phyloP scores from a whole-genome alignment of 345 rosid genomes.

The Hypericum androsaemum region DNA sequence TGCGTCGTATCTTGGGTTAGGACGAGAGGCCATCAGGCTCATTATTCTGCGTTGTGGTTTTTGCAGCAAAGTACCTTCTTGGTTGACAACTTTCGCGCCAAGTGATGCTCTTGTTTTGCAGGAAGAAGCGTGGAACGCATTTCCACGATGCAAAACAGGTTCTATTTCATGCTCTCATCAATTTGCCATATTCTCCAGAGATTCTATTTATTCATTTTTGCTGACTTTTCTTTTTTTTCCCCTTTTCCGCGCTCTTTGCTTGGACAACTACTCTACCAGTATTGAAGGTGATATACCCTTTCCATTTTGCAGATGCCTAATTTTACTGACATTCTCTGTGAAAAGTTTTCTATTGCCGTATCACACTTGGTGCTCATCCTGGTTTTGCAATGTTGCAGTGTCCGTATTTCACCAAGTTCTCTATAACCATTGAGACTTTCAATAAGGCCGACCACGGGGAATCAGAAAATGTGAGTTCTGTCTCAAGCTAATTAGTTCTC shows the following conservation, averaged over 20 bases:
- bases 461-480: constrained; percentile 50
- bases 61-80: constrained; percentile 62
- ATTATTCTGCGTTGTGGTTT: not conserved
- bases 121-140: constrained; percentile 76
- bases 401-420: constrained; percentile 56
- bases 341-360: not conserved
- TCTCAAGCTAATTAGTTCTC: not conserved
- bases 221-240: not conserved
- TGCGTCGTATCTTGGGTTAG: no score
- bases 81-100: constrained; percentile 58
- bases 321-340: not conserved
- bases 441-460: constrained; percentile 49
- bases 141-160: constrained; percentile 76
- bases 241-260: constrained; percentile 1
- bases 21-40: no score
- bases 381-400: constrained; percentile 37
- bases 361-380: not conserved
- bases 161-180: no score
- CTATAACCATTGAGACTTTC: constrained; percentile 51
- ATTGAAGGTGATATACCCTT: constrained; percentile 41
- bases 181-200: constrained; percentile 2
- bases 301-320: not conserved
- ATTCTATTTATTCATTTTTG: not conserved
- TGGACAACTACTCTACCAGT: constrained; percentile 28
- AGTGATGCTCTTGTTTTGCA: constrained; percentile 56